A percentile compares a stretch with the other conserved stretches of the same genome.
Conservation (phyloP, 2,329 filamentous ascomycete species). For the Monilinia laxa region DNA sequence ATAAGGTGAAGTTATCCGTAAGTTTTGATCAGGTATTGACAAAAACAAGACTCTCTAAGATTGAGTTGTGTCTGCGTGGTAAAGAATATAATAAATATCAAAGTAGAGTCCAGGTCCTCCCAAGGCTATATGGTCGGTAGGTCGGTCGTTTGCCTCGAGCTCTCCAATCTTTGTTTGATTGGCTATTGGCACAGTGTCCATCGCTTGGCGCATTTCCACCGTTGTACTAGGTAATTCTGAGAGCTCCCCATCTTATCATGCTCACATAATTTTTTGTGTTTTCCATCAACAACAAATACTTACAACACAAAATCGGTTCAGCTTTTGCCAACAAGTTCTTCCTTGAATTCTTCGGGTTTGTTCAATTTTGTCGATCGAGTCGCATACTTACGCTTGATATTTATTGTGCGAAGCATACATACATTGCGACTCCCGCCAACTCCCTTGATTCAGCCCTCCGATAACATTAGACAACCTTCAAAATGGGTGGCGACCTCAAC, state of each 20-base stretch:
- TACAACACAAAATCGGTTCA: not conserved
- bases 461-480: slow-evolving; percentile 43
- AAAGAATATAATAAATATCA: not conserved
- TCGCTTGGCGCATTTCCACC: not conserved
- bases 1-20: not conserved
- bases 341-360: not conserved
- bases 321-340: not conserved
- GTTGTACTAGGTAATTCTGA: not conserved
- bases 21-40: not conserved
- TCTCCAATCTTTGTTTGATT: slow-evolving; percentile 15
- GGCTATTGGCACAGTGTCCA: slow-evolving; percentile 14
- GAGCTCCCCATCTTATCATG: slow-evolving; percentile 10
- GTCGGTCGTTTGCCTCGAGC: slow-evolving; percentile 14
- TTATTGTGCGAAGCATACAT: not conserved
- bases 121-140: slow-evolving; percentile 23
- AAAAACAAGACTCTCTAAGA: not conserved
- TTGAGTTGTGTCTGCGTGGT: not conserved
- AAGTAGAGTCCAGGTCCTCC: slow-evolving; percentile 10
- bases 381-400: not conserved
- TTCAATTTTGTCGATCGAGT: not conserved
- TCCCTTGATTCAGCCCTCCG: not conserved
- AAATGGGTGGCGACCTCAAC: slow-evolving; percentile 93
- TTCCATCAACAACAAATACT: slow-evolving; percentile 4
- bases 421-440: too few relatives aligned
- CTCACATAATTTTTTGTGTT: not conserved